Percentiles rank a stretch among this genome's conserved stretches.
Conservation (phyloP, 345 rosid genomes). For the Syzygium oleosum region DNA sequence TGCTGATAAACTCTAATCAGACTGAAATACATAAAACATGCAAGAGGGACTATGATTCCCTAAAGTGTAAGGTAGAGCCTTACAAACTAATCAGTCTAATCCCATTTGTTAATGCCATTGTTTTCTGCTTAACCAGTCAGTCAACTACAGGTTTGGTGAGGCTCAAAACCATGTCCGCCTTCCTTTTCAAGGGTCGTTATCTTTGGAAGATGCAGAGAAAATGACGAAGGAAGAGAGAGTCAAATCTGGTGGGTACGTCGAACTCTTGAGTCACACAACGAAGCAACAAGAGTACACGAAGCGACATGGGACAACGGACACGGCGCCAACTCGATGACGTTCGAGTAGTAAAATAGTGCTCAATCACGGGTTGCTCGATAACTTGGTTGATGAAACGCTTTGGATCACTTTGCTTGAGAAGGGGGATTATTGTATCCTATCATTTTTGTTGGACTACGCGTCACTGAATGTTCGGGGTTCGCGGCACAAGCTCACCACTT, state of each 20-base stretch:
- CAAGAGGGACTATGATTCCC: neutral
- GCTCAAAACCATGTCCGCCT: neutral
- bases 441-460: neutral
- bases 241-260: neutral
- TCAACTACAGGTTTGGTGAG: neutral
- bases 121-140: neutral
- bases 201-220: neutral
- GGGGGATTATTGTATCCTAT: neutral
- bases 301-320: fast-evolving
- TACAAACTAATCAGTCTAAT: fast-evolving
- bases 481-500: neutral
- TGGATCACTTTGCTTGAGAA: neutral
- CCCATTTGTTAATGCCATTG: neutral
- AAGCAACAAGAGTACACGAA: neutral
- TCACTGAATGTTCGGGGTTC: fast-evolving
- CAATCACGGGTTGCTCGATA: neutral
- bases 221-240: neutral
- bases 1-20: too few species aligned
- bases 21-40: neutral
- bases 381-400: neutral
- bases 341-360: neutral
- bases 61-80: neutral
- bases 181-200: neutral
- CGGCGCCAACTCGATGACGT: neutral
- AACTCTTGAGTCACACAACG: neutral